Evolutionary conservation across 1,284 basidiomycete genomes (phyloP), one percentile per base, ranked within the genome.

Genomic region (Thelephora terrestris): DNA sequence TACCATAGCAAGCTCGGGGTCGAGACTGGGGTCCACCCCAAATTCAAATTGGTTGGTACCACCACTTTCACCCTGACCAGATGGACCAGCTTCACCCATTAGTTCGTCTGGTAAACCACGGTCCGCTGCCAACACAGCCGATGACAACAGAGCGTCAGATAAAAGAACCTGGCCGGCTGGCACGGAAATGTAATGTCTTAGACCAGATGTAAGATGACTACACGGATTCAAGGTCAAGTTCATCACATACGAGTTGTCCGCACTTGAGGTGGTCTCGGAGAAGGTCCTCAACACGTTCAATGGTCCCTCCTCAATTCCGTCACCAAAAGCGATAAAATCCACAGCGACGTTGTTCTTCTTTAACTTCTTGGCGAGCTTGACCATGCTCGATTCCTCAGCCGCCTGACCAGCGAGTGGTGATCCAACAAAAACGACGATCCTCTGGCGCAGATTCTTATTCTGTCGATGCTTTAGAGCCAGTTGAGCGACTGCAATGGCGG

Each of bases 271-370:
- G 43, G 80, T 81, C 44, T 90, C 91, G 42, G 92, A 77, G 58
- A 94, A 89, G 3, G 80, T 74, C 60, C 73, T 76, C 45, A 93
- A 71, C 49, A 87, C 77, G 10, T 70, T 71, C 49, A 74, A 72
- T 50, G 77, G 81, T 23, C 75, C 74, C 51, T 81, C 76, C 58
- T 85, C 82, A 46, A 85, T 78, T 5, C 78, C 80, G 55, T 83
- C 80, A 0, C 85, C 81, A 57, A 84, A 98, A 16, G 79, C 82
- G 36, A 98, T 73, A 50, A 99, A 75, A 67, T 99, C 95, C 12
- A 99, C 79, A 0, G 93, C 89, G 37, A 99, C 92, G 60, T 98
- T 99, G 68, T 98, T 99, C 84, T 99, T 99, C 75, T 97, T 96
- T 57, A 99, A 75, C 66, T 92, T 95, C 74, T 95, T 97, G 20